These are phyloP conservation scores for Arabidopsis hybrid DNA, from an alignment of 441 rosid genomes.

Conservation along the genomic window DNA sequence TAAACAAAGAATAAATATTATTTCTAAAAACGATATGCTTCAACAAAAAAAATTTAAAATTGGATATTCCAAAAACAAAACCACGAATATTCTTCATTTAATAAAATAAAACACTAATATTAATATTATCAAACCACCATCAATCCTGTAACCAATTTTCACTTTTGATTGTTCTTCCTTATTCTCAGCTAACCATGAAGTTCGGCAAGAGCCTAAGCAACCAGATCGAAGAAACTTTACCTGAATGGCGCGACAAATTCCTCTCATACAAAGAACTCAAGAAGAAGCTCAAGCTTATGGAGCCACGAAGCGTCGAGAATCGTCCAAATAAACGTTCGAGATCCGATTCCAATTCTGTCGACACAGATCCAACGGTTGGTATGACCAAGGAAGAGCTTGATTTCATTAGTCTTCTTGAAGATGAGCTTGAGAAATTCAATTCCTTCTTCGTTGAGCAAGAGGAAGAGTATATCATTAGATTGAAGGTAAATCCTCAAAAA, in stretches of 20 bases:
- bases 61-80: slow-evolving; percentile 59
- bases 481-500: slow-evolving; percentile 60
- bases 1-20: too few relatives aligned
- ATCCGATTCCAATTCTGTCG: slow-evolving; percentile 42
- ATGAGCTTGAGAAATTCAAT: slow-evolving; percentile 89
- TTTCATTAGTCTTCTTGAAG: slow-evolving; percentile 73
- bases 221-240: slow-evolving; percentile 83
- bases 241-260: slow-evolving; percentile 89
- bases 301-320: slow-evolving; percentile 46
- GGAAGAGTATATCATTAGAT: slow-evolving; percentile 89
- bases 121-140: too few relatives aligned
- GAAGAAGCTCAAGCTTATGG: slow-evolving; percentile 75
- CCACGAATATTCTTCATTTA: slow-evolving; percentile 64
- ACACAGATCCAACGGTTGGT: slow-evolving; percentile 30
- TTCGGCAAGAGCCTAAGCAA: slow-evolving; percentile 90
- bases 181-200: slow-evolving; percentile 56
- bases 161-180: not conserved
- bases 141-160: not conserved
- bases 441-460: slow-evolving; percentile 86
- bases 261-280: slow-evolving; percentile 85
- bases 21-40: too few relatives aligned
- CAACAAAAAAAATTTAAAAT: not conserved
- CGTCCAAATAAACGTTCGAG: slow-evolving; percentile 64
- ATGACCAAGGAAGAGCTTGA: slow-evolving; percentile 75
- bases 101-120: too few relatives aligned